Base-by-base conservation (phyloP, 352 stramenopile species). In the Phytopythium cucurbitacearum region DNA sequence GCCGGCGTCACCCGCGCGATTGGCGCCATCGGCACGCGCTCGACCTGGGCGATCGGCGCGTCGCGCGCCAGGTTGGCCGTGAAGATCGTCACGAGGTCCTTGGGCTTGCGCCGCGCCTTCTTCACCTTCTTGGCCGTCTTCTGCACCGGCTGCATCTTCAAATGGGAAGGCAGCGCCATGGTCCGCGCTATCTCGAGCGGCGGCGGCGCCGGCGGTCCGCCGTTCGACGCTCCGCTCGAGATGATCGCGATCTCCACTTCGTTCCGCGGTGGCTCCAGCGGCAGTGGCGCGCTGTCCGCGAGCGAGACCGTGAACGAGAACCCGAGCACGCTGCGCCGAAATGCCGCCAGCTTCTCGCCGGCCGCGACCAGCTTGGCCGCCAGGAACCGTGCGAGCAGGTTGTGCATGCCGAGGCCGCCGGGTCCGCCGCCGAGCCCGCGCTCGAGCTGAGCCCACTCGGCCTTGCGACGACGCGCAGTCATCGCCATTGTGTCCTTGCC, bases 261-360 rank as follows among this genome's bases (percentile, higher is more conserved):
- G 6, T 73, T 63, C 16, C 51, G 40, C 11, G 57, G 39, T 34
- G 53, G 55, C 3, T 48, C 42, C 28, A 58, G 41, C 16, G 34
- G 13, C 11, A 67, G 52, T 13, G 61, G 51, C 16, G 65, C 36
- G 50, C 69, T 80, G 38, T 78, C 72, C 7, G 67, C 71, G 33
- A 83, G 80, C 7, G 75, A 86, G 10, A 86, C 60, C 28, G 75
- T 86, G 43, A 83, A 65, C 40, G 65, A 77, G 51, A 81, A 86
- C 59, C 80, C 74, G 15, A 83, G 46, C 16, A 60, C 70, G 38
- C 67, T 78, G 39, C 73, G 75, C 16, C 70, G 69, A 15, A 86
- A 62, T 5, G 67, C 43, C 6, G 49, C 53, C n/a, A 71, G 64
- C 11, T 36, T 53, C 7, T 43, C 15, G 36, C 36, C 36, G 1